Base-by-base conservation (phyloP, 2,329 filamentous ascomycete species). In the Macrophomina tecta region DNA sequence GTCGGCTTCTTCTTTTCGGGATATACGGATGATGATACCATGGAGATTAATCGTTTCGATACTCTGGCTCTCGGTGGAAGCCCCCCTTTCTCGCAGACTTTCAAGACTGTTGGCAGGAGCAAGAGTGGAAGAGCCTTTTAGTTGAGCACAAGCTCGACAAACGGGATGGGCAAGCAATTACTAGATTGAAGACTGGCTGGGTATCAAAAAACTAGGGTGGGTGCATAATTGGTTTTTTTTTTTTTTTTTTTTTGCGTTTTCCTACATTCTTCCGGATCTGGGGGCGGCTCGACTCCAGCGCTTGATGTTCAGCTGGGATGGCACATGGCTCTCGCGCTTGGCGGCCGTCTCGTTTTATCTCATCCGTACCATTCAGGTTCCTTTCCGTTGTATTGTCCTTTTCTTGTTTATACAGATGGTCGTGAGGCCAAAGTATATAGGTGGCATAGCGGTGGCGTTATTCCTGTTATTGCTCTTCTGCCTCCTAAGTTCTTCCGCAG, bases 1-100 rank as follows among this genome's bases (percentile, higher is more conserved):
- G 87, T 92, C 52, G 95, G 95, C 1, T 99, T 96, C 82, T 98
- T 93, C 80, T 91, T 97, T 68, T 93, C 92, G 63, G 86, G 87
- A 30, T 90, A 85, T 75, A 85, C 82, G 69, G 84, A 85, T 69
- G 78, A 85, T 67, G 81, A 86, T 34, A 70, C 70, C 4, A 75
- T 75, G 74, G 77, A 75, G 2, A 70, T 78, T 6, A 69, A 79
- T 66, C 74, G 74, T 0, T 67, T 68, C 38, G 77, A 79, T 42
- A 79, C 76, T 3, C 66, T 79, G 51, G 77, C 76, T 5, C 69
- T 79, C 6, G 73, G 76, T 6, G 73, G 58, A 4, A 61, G 52
- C 32, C 36, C 45, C 16, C 63, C 65, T 16, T 67, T 67, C 14
- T 65, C 61, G n/a, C 53, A 58, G 28, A 52, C 45, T 3, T 68